Base-by-base conservation (phyloP, 2,329 filamentous ascomycete species). In the Emericellopsis cladophorae region DNA sequence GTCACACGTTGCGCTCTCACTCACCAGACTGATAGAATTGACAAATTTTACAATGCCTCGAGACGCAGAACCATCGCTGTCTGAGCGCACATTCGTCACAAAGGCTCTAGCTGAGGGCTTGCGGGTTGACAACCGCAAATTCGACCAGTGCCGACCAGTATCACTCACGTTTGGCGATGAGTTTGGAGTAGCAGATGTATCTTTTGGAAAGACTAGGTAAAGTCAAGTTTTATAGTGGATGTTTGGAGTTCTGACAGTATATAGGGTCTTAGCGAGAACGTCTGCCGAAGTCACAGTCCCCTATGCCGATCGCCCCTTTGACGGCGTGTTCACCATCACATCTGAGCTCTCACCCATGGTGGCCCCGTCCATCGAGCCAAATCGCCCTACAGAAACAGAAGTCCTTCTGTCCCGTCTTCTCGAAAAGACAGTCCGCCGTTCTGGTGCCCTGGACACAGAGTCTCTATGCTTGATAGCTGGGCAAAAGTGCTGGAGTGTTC, bases 301-400 rank as follows among this genome's bases (percentile, higher is more conserved):
- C 35, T 86, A 82, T 56, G 63, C 82, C 40, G 90, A 96, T 63
- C 82, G 90, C 47, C 90, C 89, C 44, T 95, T 95, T 57, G 92
- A 96, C 59, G 92, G 92, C 58, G 76, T 94, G 60, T 96, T 96
- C 68, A 88, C 81, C 51, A 95, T 96, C 56, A 75, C 81, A 41
- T 84, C 89, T 42, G 92, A 96, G 59, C 77, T 98, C 52, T 87
- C 84, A 46, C 87, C 90, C 38, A 93, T 96, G 81, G 83, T 85
- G 23, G 88, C 87, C 37, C 88, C 92, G 12, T 81, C 84, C 29
- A 94, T 94, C 62, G 89, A 95, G 61, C 76, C 84, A 50, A 86
- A 84, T 59, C 76, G 87, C 41, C 83, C 84, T 37, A 89, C 82
- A 46, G 84, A 93, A 52, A 75, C 82, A 42, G 92, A 96, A 64